Evolutionary conservation across 495 filamentous ascomycete species (phyloP).

Genomic region (Daldinia childiae): DNA sequence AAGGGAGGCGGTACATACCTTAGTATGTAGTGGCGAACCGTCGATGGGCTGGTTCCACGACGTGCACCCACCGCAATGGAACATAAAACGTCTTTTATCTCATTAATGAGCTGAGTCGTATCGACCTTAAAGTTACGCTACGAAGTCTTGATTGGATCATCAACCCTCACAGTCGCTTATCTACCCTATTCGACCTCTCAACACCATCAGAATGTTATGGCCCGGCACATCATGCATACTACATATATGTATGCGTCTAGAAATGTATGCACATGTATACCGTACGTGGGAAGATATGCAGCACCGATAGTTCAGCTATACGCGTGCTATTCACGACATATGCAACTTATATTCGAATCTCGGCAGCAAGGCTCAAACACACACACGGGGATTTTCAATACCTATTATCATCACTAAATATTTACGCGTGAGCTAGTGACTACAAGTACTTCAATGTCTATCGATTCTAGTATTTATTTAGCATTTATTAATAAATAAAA

Average conservation of each 20-base stretch:
- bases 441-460: background rate
- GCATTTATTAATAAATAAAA: background rate
- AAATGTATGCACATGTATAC: background rate
- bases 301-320: background rate
- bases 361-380: background rate
- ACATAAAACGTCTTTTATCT: slow-evolving; percentile 12
- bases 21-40: background rate
- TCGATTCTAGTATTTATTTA: background rate
- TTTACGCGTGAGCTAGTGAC: too few relatives aligned
- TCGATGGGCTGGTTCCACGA: slow-evolving; percentile 6
- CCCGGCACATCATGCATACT: background rate
- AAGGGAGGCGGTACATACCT: background rate
- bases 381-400: background rate
- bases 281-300: background rate
- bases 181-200: background rate
- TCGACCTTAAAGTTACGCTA: background rate
- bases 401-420: background rate
- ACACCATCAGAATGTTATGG: background rate
- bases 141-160: slow-evolving; percentile 3
- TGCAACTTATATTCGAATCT: background rate
- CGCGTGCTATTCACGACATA: background rate
- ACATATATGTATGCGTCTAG: background rate
- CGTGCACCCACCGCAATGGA: slow-evolving; percentile 1
- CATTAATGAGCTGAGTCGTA: background rate
- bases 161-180: background rate